Evolutionary conservation across 148 eudicot species (phyloP), one percentile per base, ranked within the genome.

Genomic region (Linanthus parryae): DNA sequence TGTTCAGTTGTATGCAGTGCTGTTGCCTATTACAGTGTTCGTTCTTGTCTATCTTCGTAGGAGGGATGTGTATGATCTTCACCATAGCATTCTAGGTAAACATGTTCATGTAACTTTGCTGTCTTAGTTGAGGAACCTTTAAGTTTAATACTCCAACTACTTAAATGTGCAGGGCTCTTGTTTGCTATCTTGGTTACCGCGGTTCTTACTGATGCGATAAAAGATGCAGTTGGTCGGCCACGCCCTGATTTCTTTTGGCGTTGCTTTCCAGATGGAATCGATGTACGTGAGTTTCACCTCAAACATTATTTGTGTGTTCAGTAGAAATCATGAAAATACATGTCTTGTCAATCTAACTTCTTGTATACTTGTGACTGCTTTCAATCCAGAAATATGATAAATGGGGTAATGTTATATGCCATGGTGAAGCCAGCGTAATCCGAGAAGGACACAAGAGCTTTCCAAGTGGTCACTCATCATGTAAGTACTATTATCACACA

Each of bases 221-320:
- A 90, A 70, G 77, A 78, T 72, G 95, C 67, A 43, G 92, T 85
- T 67, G 97, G 97, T 52, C 83, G 97, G 8, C 97, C 95, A 28
- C 80, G 95, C 20, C 97, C 97, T 4, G 78, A 90, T 67, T 90
- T 90, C 78, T 90, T 80, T 44, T 90, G 91, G 91, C 90, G 97
- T 28, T 90, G 97, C 70, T 90, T 90, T 52, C 97, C 97, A 44
- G 80, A 85, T 63, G 97, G 97, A 22, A 65, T 30, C 38, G 83
- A 54, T 45, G 92, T 90, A 63, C 46, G 76, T 49, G 29, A 33
- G 25, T 17, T 7, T 25, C 34, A 17, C 16, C n/a, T 24, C 26
- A 4, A 13, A 10, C 16, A 17, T 17, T 7, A 6, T 50, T 28
- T 35, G 18, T 24, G 13, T 26, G 8, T 26, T 47, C 8, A 38